Evolutionary conservation across 768 basidiomycete species (phyloP).

Genomic region (Amanita rimosa): DNA sequence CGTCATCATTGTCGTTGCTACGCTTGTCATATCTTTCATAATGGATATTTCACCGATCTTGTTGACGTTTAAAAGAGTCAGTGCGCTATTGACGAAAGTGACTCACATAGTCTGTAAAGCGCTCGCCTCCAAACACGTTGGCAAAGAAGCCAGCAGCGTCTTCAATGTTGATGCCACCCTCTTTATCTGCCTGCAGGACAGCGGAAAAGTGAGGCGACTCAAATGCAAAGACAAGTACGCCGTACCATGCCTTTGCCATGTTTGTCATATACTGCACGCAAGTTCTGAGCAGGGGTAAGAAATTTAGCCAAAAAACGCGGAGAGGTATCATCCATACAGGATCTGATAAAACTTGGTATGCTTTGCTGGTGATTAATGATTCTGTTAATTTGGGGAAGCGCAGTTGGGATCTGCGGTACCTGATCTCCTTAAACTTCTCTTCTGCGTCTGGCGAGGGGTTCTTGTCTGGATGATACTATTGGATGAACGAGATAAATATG

Average conservation of each 20-base stretch:
- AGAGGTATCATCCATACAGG: conserved; percentile 35
- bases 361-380: conserved; percentile 95
- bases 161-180: conserved; percentile 69
- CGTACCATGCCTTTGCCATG: conserved; percentile 84
- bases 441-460: conserved; percentile 89
- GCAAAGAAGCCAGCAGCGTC: conserved; percentile 95
- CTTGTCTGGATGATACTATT: conserved; percentile 90
- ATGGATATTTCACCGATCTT: conserved; percentile 96
- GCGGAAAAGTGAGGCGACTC: background rate
- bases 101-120: conserved; percentile 82
- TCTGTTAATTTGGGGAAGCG: conserved; percentile 5
- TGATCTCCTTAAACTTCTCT: conserved; percentile 95
- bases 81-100: background rate
- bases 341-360: conserved; percentile 88
- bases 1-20: conserved; percentile 79
- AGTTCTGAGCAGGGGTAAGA: conserved; percentile 36
- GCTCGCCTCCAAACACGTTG: conserved; percentile 91
- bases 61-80: background rate
- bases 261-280: conserved; percentile 87
- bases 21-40: conserved; percentile 87
- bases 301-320: conserved; percentile 1
- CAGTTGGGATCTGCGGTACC: conserved; percentile 26
- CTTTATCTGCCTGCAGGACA: conserved; percentile 50
- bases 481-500: conserved; percentile 3
- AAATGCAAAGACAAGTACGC: background rate